Base-by-base conservation (phyloP, 75 land plant genomes). In the Selaginella moellendorffii region DNA sequence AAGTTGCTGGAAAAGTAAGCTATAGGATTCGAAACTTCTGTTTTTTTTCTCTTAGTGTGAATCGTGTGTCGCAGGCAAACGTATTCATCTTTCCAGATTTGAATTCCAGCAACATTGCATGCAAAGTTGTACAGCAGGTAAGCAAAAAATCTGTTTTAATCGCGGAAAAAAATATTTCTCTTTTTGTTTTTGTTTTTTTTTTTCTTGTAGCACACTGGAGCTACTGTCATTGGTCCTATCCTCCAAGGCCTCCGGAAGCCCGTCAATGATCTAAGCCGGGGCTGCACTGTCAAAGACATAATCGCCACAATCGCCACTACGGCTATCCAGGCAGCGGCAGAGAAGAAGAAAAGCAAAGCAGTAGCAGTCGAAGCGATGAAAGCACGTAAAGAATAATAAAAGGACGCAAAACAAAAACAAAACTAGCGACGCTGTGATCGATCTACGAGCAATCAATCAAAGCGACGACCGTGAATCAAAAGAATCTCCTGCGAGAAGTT, bases 121-220 rank as follows among this genome's bases (percentile, higher is more conserved):
- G 69, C 71, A 77, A 72, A 52, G 75, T 76, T 65, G 79, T 76
- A 31, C 78, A 76, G 31, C 78, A 76, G 75, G 78, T 71, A 62
- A 24, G 25, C 20, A 18, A 30, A 64, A 53, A 51, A 51, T 29
- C n/a, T 51, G n/a, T 64, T 70, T 26, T 64, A 30, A 31, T 18
- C 2, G 24, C 66, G 10, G 18, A 2, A n/a, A n/a, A n/a, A n/a
- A n/a, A n/a, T n/a, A n/a, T n/a, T n/a, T n/a, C n/a, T n/a, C n/a
- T n/a, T n/a, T n/a, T n/a, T n/a, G n/a, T n/a, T n/a, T n/a, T n/a
- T n/a, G n/a, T n/a, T n/a, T n/a, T n/a, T n/a, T n/a, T n/a, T n/a
- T 53, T 24, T 42, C 20, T 28, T 29, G 58, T 64, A 75, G 77
- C 60, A 69, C 24, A 71, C 78, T 36, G 78, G 74, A 29, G 74